A percentile compares a stretch with the other conserved stretches of the same genome.
These are phyloP conservation scores for Didymella pomorum DNA, from an alignment of 2,329 filamentous ascomycete genomes.

Conservation along the genomic window DNA sequence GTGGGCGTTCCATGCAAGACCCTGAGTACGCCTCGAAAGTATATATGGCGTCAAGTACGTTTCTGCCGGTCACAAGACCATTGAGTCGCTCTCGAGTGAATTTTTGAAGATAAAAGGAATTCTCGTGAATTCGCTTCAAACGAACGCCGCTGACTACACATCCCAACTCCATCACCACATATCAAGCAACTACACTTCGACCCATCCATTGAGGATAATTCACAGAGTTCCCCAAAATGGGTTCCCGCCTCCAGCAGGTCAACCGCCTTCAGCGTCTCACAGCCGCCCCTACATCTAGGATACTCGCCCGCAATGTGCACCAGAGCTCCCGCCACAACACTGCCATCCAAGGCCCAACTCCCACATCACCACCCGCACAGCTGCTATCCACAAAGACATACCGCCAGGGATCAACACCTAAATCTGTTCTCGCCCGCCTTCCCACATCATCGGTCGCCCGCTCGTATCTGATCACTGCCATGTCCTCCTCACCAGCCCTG, in stretches of 20 bases:
- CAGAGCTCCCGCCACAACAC: constrained; percentile 43
- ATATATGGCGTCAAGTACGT: constrained; percentile 35
- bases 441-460: constrained; percentile 72
- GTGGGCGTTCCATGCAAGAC: constrained; percentile 22
- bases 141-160: neutral
- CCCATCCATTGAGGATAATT: neutral
- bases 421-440: constrained; percentile 66
- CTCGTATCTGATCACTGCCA: constrained; percentile 71
- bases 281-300: constrained; percentile 30
- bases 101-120: constrained; percentile 5
- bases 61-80: constrained; percentile 16
- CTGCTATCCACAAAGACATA: constrained; percentile 29
- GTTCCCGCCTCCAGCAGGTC: constrained; percentile 32
- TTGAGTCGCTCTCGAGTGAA: constrained; percentile 11
- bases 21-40: constrained; percentile 24
- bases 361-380: constrained; percentile 26
- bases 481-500: constrained; percentile 75
- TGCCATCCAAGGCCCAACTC: constrained; percentile 35
- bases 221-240: constrained; percentile 24
- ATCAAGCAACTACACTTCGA: constrained; percentile 10
- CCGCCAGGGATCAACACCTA: constrained; percentile 23
- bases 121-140: constrained; percentile 2
- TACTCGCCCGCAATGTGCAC: constrained; percentile 41
- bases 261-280: constrained; percentile 35
- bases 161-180: constrained; percentile 4